Evolutionary conservation across 2,329 filamentous ascomycete genomes (phyloP), one percentile per base, ranked within the genome.

Genomic region (Ilyonectria sp.): DNA sequence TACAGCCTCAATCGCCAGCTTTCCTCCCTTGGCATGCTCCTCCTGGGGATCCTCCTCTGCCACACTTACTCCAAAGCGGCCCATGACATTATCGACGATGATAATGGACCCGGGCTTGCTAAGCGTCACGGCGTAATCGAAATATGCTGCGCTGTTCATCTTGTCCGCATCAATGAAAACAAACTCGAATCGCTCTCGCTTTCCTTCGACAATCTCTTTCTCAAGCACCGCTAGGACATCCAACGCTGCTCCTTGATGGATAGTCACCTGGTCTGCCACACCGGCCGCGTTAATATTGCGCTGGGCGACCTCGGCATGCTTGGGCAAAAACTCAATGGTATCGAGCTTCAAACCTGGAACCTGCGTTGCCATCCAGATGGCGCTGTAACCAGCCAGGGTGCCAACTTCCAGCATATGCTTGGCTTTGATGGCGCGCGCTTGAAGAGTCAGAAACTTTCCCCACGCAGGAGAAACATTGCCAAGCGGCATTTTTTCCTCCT

Each of bases 151-250:
- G 23, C 58, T 66, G 11, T 62, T 66, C 50, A 53, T 5, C 23
- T 66, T 66, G 26, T 62, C 58, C 6, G 63, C 58, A 13, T 66
- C 52, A 6, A 66, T 66, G 33, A 66, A 66, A 2, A 47, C 11
- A 40, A 66, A 62, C 6, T 58, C 58, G 21, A 52, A 62, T 1
- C n/a, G 31, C 0, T 55, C 17, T 26, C 26, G 26, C 52, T 50
- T 15, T 61, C 9, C 5, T 3, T 29, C 15, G 1, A 50, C 2
- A 10, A 62, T 37, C 3, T 62, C 58, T 1, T 31, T n/a, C 11
- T 61, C 56, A 29, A 66, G 2, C 6, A 10, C 10, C 7, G 58
- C 40, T 37, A 66, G 21, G 31, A 66, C 59, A 29, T 62, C 52
- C 17, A 66, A 10, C 7, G 43, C 58, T 7, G 50, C 29, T 13